A percentile compares a stretch with the other conserved stretches of the same genome.
Evolutionary conservation across 352 stramenopile genomes (phyloP).

Genomic region (Paralagenidium karlingii): DNA sequence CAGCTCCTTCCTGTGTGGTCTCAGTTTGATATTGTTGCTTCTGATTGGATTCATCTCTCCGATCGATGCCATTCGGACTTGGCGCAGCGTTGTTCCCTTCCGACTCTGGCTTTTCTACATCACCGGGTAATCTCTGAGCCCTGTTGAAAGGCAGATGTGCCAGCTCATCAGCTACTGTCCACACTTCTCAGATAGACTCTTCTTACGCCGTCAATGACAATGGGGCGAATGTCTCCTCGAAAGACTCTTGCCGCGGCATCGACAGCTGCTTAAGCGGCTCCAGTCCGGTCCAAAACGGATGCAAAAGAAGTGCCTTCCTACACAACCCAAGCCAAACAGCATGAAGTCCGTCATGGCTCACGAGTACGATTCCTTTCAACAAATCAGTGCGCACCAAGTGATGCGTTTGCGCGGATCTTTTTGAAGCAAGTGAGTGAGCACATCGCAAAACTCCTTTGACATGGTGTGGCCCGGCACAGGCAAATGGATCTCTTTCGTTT

Average conservation of each 20-base stretch:
- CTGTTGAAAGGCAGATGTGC: conserved; percentile 1
- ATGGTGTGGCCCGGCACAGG: conserved; percentile 34
- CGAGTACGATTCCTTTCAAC: not conserved
- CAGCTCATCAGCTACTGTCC: conserved; percentile 8
- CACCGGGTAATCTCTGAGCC: not conserved
- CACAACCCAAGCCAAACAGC: not conserved
- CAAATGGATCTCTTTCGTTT: conserved; percentile 33
- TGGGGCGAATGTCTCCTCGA: conserved; percentile 14
- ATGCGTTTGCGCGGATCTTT: conserved; percentile 69
- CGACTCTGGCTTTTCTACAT: not conserved
- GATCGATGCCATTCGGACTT: not conserved
- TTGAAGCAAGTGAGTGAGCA: conserved; percentile 42
- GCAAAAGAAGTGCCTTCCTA: conserved; percentile 49
- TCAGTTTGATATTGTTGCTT: conserved; percentile 1
- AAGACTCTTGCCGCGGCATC: conserved; percentile 55
- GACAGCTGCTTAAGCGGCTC: conserved; percentile 11
- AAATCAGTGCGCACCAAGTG: conserved; percentile 36
- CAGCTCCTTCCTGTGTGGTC: not conserved
- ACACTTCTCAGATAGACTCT: no score
- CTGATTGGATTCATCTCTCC: not conserved
- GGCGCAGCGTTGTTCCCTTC: not conserved
- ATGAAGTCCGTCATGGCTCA: conserved; percentile 7
- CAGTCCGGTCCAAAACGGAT: conserved; percentile 50
- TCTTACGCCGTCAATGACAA: no score
- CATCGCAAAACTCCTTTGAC: conserved; percentile 30